Conservation (phyloP, 495 filamentous ascomycete species). For the Hyaloscypha finlandica region DNA sequence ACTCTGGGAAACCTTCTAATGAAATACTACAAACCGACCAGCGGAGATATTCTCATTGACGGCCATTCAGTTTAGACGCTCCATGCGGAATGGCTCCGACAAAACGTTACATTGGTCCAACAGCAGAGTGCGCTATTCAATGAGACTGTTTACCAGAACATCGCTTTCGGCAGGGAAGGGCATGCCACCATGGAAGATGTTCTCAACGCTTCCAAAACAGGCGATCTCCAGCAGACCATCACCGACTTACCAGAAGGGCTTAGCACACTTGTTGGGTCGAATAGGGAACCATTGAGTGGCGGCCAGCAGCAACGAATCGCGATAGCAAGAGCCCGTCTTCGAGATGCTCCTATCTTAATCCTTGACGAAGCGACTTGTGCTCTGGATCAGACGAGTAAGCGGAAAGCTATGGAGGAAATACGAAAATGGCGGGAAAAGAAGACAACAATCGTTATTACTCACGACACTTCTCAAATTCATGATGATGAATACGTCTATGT, state of each 20-base stretch:
- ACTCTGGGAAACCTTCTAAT: slow-evolving; percentile 81
- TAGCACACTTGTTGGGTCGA: slow-evolving; percentile 70
- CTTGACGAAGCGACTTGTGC: slow-evolving; percentile 89
- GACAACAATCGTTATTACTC: slow-evolving; percentile 91
- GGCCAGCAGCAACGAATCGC: slow-evolving; percentile 81
- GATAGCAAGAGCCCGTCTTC: slow-evolving; percentile 71
- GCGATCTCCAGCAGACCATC: slow-evolving; percentile 74
- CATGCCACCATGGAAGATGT: slow-evolving; percentile 55
- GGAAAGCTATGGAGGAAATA: slow-evolving; percentile 70
- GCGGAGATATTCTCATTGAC: slow-evolving; percentile 72
- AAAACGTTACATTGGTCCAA: slow-evolving; percentile 80
- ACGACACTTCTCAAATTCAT: slow-evolving; percentile 81
- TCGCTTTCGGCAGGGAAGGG: slow-evolving; percentile 68
- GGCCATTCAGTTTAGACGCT: slow-evolving; percentile 61
- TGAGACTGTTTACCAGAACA: slow-evolving; percentile 77
- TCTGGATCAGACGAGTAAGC: slow-evolving; percentile 70
- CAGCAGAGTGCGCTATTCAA: slow-evolving; percentile 84
- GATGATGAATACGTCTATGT: slow-evolving; percentile 79
- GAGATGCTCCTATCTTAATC: slow-evolving; percentile 80
- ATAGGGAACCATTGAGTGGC: slow-evolving; percentile 75
- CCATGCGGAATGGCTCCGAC: slow-evolving; percentile 71
- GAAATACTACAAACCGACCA: slow-evolving; percentile 68
- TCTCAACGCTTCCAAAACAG: slow-evolving; percentile 58
- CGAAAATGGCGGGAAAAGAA: slow-evolving; percentile 73
- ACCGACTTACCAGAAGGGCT: slow-evolving; percentile 69